Percentiles rank a stretch among this genome's conserved stretches.
Conservation (phyloP, 495 filamentous ascomycete genomes). For the Pseudoneurospora amorphoporcata region DNA sequence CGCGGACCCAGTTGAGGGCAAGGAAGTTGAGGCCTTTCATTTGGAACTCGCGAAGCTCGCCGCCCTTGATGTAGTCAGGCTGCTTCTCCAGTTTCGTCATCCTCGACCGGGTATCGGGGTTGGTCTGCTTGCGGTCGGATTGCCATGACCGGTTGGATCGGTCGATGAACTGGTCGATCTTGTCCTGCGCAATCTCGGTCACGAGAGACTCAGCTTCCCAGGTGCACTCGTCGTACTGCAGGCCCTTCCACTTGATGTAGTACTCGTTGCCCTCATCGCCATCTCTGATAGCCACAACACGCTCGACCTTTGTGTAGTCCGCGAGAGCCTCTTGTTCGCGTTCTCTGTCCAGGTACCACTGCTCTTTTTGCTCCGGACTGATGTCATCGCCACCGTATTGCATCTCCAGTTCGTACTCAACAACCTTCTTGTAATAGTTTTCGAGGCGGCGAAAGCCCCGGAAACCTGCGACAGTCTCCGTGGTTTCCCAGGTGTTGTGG, state of each 20-base stretch:
- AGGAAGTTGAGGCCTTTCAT: slow-evolving; percentile 89
- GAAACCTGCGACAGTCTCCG: slow-evolving; percentile 47
- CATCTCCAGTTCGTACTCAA: slow-evolving; percentile 63
- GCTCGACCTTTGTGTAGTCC: slow-evolving; percentile 82
- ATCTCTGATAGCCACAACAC: slow-evolving; percentile 72
- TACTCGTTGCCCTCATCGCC: slow-evolving; percentile 73
- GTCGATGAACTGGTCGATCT: slow-evolving; percentile 84
- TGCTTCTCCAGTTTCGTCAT: slow-evolving; percentile 63
- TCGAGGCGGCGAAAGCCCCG: slow-evolving; percentile 78
- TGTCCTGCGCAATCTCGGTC: slow-evolving; percentile 64
- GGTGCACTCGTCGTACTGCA: slow-evolving; percentile 85
- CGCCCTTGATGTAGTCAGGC: slow-evolving; percentile 74
- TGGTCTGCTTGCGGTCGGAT: slow-evolving; percentile 66
- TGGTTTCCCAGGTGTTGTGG: slow-evolving; percentile 88
- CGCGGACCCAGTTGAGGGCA: slow-evolving; percentile 84
- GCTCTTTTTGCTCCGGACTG: slow-evolving; percentile 78
- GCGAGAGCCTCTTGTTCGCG: slow-evolving; percentile 70
- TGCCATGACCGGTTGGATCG: slow-evolving; percentile 63
- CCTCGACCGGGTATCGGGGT: slow-evolving; percentile 60
- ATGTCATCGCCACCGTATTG: slow-evolving; percentile 56
- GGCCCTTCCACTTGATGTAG: slow-evolving; percentile 83
- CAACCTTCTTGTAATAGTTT: slow-evolving; percentile 81
- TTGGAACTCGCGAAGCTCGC: slow-evolving; percentile 87
- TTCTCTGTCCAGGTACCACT: slow-evolving; percentile 82
- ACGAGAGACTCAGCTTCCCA: slow-evolving; percentile 79